These are phyloP conservation scores for Aspergillus olivimuriae DNA, from an alignment of 495 filamentous ascomycete genomes.

Conservation along the genomic window DNA sequence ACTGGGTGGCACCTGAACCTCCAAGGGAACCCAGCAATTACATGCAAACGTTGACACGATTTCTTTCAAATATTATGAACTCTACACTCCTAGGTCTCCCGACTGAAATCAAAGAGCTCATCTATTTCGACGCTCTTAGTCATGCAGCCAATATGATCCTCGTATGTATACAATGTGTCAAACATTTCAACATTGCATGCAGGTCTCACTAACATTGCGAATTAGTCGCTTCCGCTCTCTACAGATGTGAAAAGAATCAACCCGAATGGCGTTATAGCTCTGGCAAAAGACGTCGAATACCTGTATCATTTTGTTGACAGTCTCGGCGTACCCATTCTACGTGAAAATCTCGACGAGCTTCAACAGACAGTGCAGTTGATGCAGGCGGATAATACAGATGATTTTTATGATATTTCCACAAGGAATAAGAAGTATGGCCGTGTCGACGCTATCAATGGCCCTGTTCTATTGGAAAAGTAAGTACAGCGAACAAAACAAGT, in stretches of 20 bases:
- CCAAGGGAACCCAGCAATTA: constrained; percentile 76
- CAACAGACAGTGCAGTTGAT: constrained; percentile 86
- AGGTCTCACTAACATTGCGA: constrained; percentile 11
- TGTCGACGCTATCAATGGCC: constrained; percentile 85
- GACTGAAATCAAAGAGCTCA: constrained; percentile 90
- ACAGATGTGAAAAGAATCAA: constrained; percentile 77
- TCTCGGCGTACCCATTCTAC: constrained; percentile 72
- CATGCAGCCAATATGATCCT: constrained; percentile 86
- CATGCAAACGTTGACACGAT: constrained; percentile 87
- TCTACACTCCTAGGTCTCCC: constrained; percentile 87
- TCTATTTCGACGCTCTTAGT: constrained; percentile 93
- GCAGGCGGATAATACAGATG: constrained; percentile 80
- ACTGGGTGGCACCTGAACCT: constrained; percentile 70
- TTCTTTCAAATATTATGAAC: constrained; percentile 94
- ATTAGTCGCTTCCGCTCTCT: constrained; percentile 72
- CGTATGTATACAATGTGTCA: constrained; percentile 37
- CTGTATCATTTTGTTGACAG: constrained; percentile 78
- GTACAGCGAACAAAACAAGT: too few relatives aligned
- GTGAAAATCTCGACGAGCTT: constrained; percentile 83
- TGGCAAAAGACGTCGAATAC: constrained; percentile 76
- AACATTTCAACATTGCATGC: not conserved
- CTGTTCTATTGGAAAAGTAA: constrained; percentile 82
- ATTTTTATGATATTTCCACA: constrained; percentile 84
- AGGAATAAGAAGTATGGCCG: constrained; percentile 88
- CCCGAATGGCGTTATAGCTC: constrained; percentile 71